Evolutionary conservation across 495 filamentous ascomycete species (phyloP), one percentile per base, ranked within the genome.

Genomic region (Penicillium pancosmium): DNA sequence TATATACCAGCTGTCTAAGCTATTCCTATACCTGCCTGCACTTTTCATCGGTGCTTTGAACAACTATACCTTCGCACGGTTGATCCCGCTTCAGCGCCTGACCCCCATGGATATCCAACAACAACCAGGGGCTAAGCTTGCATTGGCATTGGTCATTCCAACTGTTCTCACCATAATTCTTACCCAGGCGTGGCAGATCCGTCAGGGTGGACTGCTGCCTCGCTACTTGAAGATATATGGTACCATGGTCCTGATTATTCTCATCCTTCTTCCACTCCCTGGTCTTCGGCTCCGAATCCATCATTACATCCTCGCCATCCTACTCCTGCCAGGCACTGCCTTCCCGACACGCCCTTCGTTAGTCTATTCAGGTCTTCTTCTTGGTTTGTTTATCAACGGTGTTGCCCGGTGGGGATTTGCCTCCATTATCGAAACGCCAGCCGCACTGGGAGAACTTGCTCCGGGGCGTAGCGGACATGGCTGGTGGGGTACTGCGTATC

Each of bases 321-420:
- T 97, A 2, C 82, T 98, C 0, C 84, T 96, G 13, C 92, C 91
- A 0, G 91, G 91, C 0, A 96, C 93, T 0, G 84, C 86, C 43
- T 82, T 96, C 50, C 91, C 93, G 55, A 97, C 88, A 3, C 82
- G 93, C 0, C 87, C 88, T 0, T 86, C 85, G 0, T 71, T 97
- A 13, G 70, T 94, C 9, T 96, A 91, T 59, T 92, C 96, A 65
- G 93, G 93, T 3, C 72, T 98, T n/a, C 75, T 98, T 1, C 69
- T 98, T 7, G 93, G 93, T 13, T 78, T 98, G 0, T 96, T 96
- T 72, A 84, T 95, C 74, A 97, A 98, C 66, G 93, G 93, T 16
- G 84, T 92, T 59, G 93, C 92, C 12, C 81, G 93, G 15, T 98
- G 93, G 93, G 93, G 92, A 12, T 98, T 96, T 63, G 93, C 92